A percentile compares a stretch with the other conserved stretches of the same genome.
Evolutionary conservation across 2,329 filamentous ascomycete genomes (phyloP).

Genomic region (Nothopassalora personata): DNA sequence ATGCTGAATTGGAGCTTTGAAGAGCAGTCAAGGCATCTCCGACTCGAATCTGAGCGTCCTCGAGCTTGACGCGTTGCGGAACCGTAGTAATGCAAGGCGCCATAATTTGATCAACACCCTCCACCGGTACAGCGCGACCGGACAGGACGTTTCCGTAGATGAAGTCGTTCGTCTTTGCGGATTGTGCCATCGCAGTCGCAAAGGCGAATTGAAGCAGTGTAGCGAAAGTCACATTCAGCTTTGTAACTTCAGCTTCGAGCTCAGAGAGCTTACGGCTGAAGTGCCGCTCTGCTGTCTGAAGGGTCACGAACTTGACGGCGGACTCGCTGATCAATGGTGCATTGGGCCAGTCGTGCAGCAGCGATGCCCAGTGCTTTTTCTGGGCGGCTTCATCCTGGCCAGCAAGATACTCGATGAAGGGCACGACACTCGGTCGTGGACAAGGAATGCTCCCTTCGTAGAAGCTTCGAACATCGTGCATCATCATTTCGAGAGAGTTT

Average conservation of each 20-base stretch:
- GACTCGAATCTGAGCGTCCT: background rate
- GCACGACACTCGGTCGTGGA: background rate
- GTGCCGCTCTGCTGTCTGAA: background rate
- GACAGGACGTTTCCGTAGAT: constrained; percentile 17
- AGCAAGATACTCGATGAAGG: constrained; percentile 11
- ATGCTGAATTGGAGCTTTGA: constrained; percentile 9
- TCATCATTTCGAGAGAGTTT: constrained; percentile 11
- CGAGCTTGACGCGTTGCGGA: constrained; percentile 8
- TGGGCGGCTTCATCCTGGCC: constrained; percentile 1
- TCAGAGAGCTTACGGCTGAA: constrained; percentile 2
- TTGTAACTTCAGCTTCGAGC: background rate
- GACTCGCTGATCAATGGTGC: constrained; percentile 4
- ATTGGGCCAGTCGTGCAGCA: constrained; percentile 6
- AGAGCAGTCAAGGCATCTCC: background rate
- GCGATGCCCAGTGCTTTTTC: constrained; percentile 4
- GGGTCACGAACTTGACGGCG: constrained; percentile 3
- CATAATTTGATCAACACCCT: constrained; percentile 11
- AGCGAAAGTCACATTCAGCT: constrained; percentile 4
- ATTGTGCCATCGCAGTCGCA: constrained; percentile 7
- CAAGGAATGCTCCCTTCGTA: background rate
- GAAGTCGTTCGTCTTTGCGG: constrained; percentile 7
- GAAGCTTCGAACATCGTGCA: constrained; percentile 4
- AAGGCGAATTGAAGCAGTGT: constrained; percentile 12
- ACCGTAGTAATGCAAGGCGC: constrained; percentile 16
- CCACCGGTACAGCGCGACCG: constrained; percentile 8